A percentile compares a stretch with the other conserved stretches of the same genome.
Evolutionary conservation across 1,284 basidiomycete genomes (phyloP).

Genomic region (Tetrapyrgos nigripes): DNA sequence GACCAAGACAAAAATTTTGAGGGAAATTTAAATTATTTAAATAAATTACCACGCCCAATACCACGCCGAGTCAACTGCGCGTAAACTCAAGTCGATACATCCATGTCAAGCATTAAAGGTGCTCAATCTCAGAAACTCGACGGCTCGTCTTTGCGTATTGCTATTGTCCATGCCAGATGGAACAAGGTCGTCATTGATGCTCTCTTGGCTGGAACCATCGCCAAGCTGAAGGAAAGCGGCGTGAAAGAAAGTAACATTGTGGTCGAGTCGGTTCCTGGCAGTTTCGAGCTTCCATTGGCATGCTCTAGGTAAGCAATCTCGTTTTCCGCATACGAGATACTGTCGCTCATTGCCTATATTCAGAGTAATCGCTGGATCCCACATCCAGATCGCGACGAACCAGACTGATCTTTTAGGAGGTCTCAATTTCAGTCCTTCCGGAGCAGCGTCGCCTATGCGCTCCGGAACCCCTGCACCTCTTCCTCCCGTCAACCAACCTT

Average conservation of each 20-base stretch:
- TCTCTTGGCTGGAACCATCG: slow-evolving; percentile 78
- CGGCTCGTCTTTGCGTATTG: slow-evolving; percentile 81
- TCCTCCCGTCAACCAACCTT: slow-evolving; percentile 64
- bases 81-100: neutral
- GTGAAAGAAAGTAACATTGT: slow-evolving; percentile 92
- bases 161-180: slow-evolving; percentile 95
- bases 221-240: slow-evolving; percentile 82
- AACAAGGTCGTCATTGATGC: slow-evolving; percentile 88
- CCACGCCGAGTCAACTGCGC: neutral
- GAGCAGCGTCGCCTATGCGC: slow-evolving; percentile 42
- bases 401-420: slow-evolving; percentile 85
- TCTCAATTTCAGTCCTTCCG: slow-evolving; percentile 51
- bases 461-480: slow-evolving; percentile 54
- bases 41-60: slow-evolving; percentile 28
- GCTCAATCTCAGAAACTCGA: slow-evolving; percentile 71
- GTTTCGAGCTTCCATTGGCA: slow-evolving; percentile 92
- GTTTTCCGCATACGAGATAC: neutral
- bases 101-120: slow-evolving; percentile 80
- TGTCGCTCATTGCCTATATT: neutral
- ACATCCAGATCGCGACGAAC: slow-evolving; percentile 75
- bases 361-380: slow-evolving; percentile 87
- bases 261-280: slow-evolving; percentile 92
- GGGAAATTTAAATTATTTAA: neutral
- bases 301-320: slow-evolving; percentile 67
- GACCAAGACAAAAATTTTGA: neutral